Percentiles rank a stretch among this genome's conserved stretches.
Conservation (phyloP, 1,284 basidiomycete genomes). For the Fomes fomentarius region DNA sequence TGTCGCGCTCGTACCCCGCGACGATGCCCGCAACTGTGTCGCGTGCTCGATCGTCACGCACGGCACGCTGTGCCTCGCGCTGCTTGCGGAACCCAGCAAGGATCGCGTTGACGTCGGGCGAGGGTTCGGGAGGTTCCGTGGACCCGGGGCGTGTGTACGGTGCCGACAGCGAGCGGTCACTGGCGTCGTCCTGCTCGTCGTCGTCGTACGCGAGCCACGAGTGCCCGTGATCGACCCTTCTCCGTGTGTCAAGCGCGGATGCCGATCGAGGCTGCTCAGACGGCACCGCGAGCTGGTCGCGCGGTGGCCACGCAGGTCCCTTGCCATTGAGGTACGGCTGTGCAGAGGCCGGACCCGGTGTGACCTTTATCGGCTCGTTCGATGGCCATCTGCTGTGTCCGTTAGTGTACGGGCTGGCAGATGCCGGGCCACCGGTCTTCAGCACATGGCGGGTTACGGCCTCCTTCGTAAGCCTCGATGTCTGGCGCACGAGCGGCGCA, state of each 20-base stretch:
- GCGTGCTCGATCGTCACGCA: not conserved
- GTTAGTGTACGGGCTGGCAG: slow-evolving; percentile 13
- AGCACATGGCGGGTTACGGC: slow-evolving; percentile 13
- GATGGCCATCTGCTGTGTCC: slow-evolving; percentile 19
- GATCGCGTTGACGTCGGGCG: slow-evolving; percentile 25
- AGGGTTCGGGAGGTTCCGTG: slow-evolving; percentile 18
- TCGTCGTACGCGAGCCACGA: slow-evolving; percentile 28
- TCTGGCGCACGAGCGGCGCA: slow-evolving; percentile 27
- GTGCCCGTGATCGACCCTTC: slow-evolving; percentile 18
- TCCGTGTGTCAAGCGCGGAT: slow-evolving; percentile 24
- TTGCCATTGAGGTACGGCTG: not conserved
- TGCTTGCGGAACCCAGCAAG: slow-evolving; percentile 23
- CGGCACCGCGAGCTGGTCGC: slow-evolving; percentile 19
- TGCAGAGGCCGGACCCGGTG: slow-evolving; percentile 1
- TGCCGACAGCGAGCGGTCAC: slow-evolving; percentile 13
- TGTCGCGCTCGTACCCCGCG: slow-evolving; percentile 20
- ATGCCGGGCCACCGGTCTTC: slow-evolving; percentile 7
- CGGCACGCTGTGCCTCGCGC: slow-evolving; percentile 9
- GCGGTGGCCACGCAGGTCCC: slow-evolving; percentile 4
- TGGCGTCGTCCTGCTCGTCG: slow-evolving; percentile 18
- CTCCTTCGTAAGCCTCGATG: slow-evolving; percentile 24
- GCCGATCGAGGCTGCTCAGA: slow-evolving; percentile 31
- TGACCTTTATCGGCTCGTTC: slow-evolving; percentile 10
- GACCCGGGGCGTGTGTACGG: slow-evolving; percentile 18
- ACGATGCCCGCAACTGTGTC: slow-evolving; percentile 24